phyloP scores from a whole-genome alignment of 352 stramenopile genomes.

The Halophytophthora polymorphica region DNA sequence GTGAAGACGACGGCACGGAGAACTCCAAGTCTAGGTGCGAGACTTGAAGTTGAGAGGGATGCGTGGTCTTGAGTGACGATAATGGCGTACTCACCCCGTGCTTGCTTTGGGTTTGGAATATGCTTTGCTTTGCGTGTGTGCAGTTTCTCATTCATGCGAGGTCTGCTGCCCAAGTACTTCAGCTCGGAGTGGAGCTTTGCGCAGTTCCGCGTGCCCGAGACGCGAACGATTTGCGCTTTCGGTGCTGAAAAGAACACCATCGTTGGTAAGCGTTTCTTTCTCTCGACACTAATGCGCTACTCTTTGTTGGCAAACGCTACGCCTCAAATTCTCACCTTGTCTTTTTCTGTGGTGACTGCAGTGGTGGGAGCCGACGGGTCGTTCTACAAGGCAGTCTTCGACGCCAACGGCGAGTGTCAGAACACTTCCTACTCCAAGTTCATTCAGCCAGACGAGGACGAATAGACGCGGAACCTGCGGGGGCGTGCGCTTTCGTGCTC shows the following conservation, averaged over 20 bases:
- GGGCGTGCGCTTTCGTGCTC: slow-evolving; percentile 9
- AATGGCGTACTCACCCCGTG: neutral
- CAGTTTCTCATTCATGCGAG: slow-evolving; percentile 89
- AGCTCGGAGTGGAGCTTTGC: slow-evolving; percentile 93
- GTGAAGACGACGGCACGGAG: slow-evolving; percentile 79
- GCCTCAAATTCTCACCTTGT: neutral
- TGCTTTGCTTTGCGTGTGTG: neutral
- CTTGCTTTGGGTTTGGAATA: neutral
- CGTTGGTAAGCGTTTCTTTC: slow-evolving; percentile 48
- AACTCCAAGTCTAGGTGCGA: slow-evolving; percentile 85
- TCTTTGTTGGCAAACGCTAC: neutral
- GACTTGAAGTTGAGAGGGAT: slow-evolving; percentile 1
- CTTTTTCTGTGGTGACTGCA: slow-evolving; percentile 23
- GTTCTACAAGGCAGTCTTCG: slow-evolving; percentile 89
- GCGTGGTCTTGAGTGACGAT: neutral
- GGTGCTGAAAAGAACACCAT: slow-evolving; percentile 92
- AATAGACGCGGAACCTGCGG: slow-evolving; percentile 36
- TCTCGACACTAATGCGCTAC: neutral
- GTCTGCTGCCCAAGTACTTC: slow-evolving; percentile 92
- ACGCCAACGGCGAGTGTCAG: slow-evolving; percentile 84
- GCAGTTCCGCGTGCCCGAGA: slow-evolving; percentile 91
- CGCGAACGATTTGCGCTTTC: slow-evolving; percentile 91
- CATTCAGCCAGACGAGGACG: slow-evolving; percentile 86
- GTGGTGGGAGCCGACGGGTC: slow-evolving; percentile 84
- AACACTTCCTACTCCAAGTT: slow-evolving; percentile 91